Base-by-base conservation (phyloP, 139 green algal species). In the Coccomyxa sp. region DNA sequence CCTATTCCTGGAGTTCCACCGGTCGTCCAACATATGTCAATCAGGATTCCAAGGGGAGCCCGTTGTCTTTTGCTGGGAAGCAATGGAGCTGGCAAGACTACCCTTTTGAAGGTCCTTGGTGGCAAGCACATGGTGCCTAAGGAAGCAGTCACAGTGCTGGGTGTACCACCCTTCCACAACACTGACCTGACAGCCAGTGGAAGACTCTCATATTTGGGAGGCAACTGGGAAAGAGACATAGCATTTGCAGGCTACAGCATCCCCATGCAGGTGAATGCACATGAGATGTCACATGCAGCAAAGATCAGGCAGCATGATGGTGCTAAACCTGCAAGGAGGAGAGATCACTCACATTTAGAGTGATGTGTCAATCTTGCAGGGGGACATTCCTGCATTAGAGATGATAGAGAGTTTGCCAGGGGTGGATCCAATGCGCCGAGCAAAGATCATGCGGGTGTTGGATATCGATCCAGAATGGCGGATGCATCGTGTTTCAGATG, bases 171-270 rank as follows among this genome's bases (percentile, higher is more conserved):
- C 67, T 99, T 99, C 90, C 95, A 99, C 82, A 91, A 95, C 83
- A 98, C 93, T 25, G 32, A 87, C 38, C 91, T 99, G 10, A 96
- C 94, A 21, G 93, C 84, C 77, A 87, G 74, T 51, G 96, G 96
- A 9, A 85, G 92, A 1, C 87, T 99, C 28, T 86, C 93, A 10
- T 99, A 99, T 83, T 85, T 99, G 32, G 97, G 97, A 1, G 95
- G 96, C 75, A 96, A 93, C 84, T 99, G 97, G 97, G 92, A 93
- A 78, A 87, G 94, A 0, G 95, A 98, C 88, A 89, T 99, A 38
- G 97, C 96, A 17, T 98, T 98, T 86, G 96, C 95, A 0, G 95
- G 95, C 45, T 95, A 92, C 82, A 90, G 89, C 82, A 87, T 99
- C 13, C 95, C 96, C 13, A 86, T 99, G 13, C 90, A 92, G 83